Base-by-base conservation (phyloP, 2,329 filamentous ascomycete species). In the Chrysosporium queenslandicum region DNA sequence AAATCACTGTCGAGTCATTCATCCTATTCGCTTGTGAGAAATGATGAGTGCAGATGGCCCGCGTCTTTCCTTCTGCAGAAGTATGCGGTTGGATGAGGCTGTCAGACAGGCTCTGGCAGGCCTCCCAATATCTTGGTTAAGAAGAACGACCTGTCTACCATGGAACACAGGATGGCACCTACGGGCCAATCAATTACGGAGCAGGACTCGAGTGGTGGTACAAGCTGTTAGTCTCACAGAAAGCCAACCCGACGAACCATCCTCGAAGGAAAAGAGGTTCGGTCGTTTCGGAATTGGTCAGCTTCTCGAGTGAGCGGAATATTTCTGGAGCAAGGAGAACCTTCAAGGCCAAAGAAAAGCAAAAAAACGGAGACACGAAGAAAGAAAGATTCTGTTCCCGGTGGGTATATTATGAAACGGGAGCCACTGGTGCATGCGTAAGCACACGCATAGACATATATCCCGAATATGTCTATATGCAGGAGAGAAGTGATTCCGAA, bases 261-360 rank as follows among this genome's bases (percentile, higher is more conserved):
- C 21, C 20, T 41, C n/a, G n/a, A n/a, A n/a, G 25, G 14, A 49
- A 8, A 20, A 30, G 46, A n/a, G n/a, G n/a, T n/a, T 8, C 20
- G 32, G 29, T 49, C 34, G 14, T 40, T 27, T 49, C 46, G 34
- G 36, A 49, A 49, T 41, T 49, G 21, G 46, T 21, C 36, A 29
- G 16, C 8, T 49, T 21, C 29, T 34, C 27, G 21, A 4, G 12
- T n/a, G n/a, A n/a, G n/a, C n/a, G n/a, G n/a, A n/a, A n/a, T n/a
- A n/a, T n/a, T n/a, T n/a, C n/a, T 5, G 11, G 29, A 30, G 29
- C 29, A 11, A 5, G 29, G 29, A 30, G 29, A 11, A 8, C 7
- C 7, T 36, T 11, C 32, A 36, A 36, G 7, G 2, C 29, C 29
- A 30, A 30, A 30, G 29, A 30, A n/a, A n/a, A n/a, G n/a, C n/a